Base-by-base conservation (phyloP, 1,284 basidiomycete species). In the Athelia sp. region DNA sequence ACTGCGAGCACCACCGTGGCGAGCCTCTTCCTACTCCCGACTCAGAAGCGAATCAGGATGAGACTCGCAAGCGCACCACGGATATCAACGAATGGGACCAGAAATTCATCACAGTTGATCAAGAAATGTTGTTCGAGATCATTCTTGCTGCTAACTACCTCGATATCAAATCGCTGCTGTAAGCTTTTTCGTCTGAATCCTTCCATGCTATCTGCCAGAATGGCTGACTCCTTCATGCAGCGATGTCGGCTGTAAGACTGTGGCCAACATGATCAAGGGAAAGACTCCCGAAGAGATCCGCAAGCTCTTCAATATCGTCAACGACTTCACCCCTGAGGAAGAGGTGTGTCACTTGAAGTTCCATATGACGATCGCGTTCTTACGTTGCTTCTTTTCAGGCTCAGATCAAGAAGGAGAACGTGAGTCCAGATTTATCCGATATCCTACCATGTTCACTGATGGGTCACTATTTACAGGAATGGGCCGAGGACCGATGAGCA, bases 381-480 rank as follows among this genome's bases (percentile, higher is more conserved):
- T 34, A 50, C 52, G 43, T 45, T 35, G 42, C 50, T 51, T 50
- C 43, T 48, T 36, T 51, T 53, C 56, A 90, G 87, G 95, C 94
- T 44, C 96, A 99, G 74, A 99, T 99, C 78, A 93, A 94, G 82
- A 98, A 98, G 74, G 97, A 99, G 78, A 99, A 99, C 70, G 96
- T 90, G 62, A 76, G 87, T 74, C 13, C 8, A 17, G 8, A 40
- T 21, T 38, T 22, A 14, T 13, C 9, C 34, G 43, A 22, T 45
- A 34, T 45, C 24, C 50, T 54, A 43, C 45, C 47, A 55, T 43
- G 13, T 29, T 13, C 13, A 51, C 49, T 50, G 52, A 43, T 53
- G 43, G 13, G 13, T 29, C 26, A 49, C 54, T 48, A 52, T 54
- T 52, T 46, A 42, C 56, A 89, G 88, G 88, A 91, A 88, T 91